Evolutionary conservation across 2,329 filamentous ascomycete species (phyloP), one percentile per base, ranked within the genome.

Genomic region (Rugonectria rugulosa): DNA sequence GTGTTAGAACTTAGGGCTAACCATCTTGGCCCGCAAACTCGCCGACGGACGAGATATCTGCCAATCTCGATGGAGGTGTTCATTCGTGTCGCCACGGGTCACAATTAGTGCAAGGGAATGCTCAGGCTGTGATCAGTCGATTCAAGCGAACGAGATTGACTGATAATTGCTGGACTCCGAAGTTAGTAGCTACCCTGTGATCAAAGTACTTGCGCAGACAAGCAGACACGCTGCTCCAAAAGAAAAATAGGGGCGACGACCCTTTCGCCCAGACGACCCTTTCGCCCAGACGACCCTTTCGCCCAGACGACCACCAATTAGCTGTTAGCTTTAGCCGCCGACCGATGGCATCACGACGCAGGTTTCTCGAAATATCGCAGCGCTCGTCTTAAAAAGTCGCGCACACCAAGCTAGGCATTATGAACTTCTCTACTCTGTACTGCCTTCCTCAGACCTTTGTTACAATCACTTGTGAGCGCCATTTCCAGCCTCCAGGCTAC

Each of bases 1-100:
- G 24, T 20, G 32, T 41, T 24, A 38, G 31, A 32, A 10, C 46
- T 41, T 24, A 38, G 31, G 37, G 14, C 46, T 50, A 32, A 56
- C 58, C 58, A 59, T 61, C 24, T 12, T 56, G 38, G 32, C 29
- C 38, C 32, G n/a, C 37, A 31, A 32, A 38, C 38, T 27, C 21
- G 27, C 34, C 29, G 38, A 19, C 29, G 34, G 20, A 14, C 24
- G 36, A 12, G 20, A 41, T 17, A 15, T n/a, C n/a, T n/a, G n/a
- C 20, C 14, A 31, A 41, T 34, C 17, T 42, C 23, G 17, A 37
- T 11, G 17, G 21, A 11, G 15, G 21, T 19, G 20, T n/a, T 20
- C 24, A 19, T 20, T 36, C 31, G 24, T 21, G n/a, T 21, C 24
- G 34, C 10, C 15, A 24, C 31, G 19, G 29, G 20, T 17, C 29